Evolutionary conservation across 2,329 filamentous ascomycete species (phyloP).

Genomic region (Microdochium paspali): DNA sequence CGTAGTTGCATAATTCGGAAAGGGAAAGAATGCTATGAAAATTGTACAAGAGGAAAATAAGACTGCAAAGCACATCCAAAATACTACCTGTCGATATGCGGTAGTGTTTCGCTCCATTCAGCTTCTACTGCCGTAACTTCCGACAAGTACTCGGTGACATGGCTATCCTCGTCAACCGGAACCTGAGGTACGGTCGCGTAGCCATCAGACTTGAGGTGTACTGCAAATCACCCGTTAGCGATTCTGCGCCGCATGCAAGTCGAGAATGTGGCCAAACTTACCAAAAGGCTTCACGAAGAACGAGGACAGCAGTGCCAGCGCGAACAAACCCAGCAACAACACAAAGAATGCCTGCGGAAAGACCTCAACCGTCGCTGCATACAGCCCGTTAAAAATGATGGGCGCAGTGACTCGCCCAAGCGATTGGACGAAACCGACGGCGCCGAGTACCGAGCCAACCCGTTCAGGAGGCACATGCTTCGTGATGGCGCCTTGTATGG

Average conservation of each 20-base stretch:
- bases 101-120: neutral
- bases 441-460: slow-evolving; percentile 82
- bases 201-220: neutral
- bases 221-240: neutral
- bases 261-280: neutral
- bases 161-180: neutral
- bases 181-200: slow-evolving; percentile 40
- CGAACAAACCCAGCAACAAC: slow-evolving; percentile 59
- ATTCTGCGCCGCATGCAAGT: neutral
- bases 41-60: neutral
- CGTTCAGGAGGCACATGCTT: slow-evolving; percentile 82
- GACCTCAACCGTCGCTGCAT: slow-evolving; percentile 66
- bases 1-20: too few relatives aligned
- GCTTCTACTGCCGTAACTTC: neutral
- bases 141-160: neutral
- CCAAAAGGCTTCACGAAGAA: neutral
- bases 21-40: too few relatives aligned
- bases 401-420: slow-evolving; percentile 72
- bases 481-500: slow-evolving; percentile 73
- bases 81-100: neutral
- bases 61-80: neutral
- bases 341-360: slow-evolving; percentile 82
- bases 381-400: slow-evolving; percentile 76
- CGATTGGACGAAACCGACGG: slow-evolving; percentile 77
- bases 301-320: slow-evolving; percentile 38